Base-by-base conservation (phyloP, 768 basidiomycete species). In the Calocybe indica region DNA sequence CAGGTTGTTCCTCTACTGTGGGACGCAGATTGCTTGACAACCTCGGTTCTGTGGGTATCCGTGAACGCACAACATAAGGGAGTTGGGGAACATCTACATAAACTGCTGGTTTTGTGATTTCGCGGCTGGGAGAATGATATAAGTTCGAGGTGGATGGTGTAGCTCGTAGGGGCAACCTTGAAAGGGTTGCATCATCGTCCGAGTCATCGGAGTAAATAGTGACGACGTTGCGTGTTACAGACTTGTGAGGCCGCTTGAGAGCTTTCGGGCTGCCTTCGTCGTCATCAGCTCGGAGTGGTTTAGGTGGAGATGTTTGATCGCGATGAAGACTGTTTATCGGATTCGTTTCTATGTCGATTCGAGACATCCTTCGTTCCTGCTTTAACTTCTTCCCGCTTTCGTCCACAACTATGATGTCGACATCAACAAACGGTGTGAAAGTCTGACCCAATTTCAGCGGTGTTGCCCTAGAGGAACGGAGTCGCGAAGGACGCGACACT, bases 321-420 rank as follows among this genome's bases (percentile, higher is more conserved):
- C 14, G n/a, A 40, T 7, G 32, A 34, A 7, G 12, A 31, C 31
- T 9, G 6, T 51, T 51, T 37, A 55, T 49, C 1, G 58, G 59
- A 55, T 75, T 78, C 15, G 63, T 49, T 37, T 67, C 66, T 4
- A 74, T 52, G 43, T 72, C 67, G 12, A 72, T 64, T 40, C 72
- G 67, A 4, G 81, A 80, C 7, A 80, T 67, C 47, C 88, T 70
- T 50, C 74, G 68, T 60, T 89, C 88, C 57, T 79, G 73, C 47
- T 72, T 76, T 38, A 89, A 50, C 32, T 69, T 76, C 43, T 62
- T 69, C 9, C 88, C 88, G 30, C 68, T 58, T 30, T 75, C 72
- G 59, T 90, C 86, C 15, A 88, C 47, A 33, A 85, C 68, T 34
- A 82, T 66, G 43, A 90, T 88, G 40, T 89, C 83, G 43, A 88